These are phyloP conservation scores for Pseudogymnoascus sp. DNA, from an alignment of 2,329 filamentous ascomycete genomes.

Conservation along the genomic window DNA sequence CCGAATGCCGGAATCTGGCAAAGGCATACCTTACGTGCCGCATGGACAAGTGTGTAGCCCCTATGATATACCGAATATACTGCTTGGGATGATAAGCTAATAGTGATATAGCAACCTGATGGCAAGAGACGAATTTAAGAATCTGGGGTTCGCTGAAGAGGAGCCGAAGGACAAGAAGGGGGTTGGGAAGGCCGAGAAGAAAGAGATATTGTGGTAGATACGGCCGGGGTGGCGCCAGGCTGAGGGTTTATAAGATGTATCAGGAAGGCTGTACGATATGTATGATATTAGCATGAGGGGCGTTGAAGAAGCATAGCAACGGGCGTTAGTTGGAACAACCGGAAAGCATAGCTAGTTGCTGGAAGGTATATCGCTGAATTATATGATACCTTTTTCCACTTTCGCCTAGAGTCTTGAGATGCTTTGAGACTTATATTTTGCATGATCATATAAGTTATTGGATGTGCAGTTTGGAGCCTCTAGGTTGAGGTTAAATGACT, in stretches of 20 bases:
- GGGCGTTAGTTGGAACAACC: neutral
- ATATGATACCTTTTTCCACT: neutral
- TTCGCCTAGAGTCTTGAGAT: neutral
- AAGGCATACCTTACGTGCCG: conserved; percentile 85
- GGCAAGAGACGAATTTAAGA: conserved; percentile 91
- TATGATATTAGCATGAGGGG: conserved; percentile 5
- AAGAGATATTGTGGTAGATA: conserved; percentile 30
- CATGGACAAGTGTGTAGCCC: conserved; percentile 73
- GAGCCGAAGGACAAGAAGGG: conserved; percentile 20
- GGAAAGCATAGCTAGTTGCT: neutral
- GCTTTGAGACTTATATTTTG: neutral
- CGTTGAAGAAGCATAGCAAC: conserved; percentile 1
- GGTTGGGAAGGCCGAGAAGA: conserved; percentile 27
- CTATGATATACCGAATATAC: neutral
- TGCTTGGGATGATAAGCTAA: neutral
- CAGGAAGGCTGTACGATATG: neutral
- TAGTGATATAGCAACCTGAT: conserved; percentile 66
- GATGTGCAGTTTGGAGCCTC: neutral
- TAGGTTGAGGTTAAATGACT: neutral
- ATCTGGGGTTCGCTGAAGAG: conserved; percentile 64
- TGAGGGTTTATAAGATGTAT: neutral
- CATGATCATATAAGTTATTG: neutral
- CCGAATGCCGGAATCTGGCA: conserved; percentile 74
- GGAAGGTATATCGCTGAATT: neutral
- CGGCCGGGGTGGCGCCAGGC: neutral